Evolutionary conservation across 371 early-diverging fungal species (phyloP).

Genomic region (Syncephalis fuscata): DNA sequence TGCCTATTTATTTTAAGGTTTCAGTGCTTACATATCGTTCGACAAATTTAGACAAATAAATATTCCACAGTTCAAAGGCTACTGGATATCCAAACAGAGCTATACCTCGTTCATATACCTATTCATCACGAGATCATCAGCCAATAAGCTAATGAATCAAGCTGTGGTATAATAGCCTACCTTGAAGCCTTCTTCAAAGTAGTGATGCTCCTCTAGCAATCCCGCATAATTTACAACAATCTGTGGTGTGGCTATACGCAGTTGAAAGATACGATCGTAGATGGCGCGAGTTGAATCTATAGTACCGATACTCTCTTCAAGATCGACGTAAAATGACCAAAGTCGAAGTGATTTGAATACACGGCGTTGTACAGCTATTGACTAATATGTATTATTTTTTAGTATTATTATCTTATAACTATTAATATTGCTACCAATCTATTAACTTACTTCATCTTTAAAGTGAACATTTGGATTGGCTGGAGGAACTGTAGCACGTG

Average conservation of each 20-base stretch:
- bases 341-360: constrained; percentile 79
- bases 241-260: constrained; percentile 90
- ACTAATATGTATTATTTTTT: constrained; percentile 7
- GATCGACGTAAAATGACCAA: constrained; percentile 89
- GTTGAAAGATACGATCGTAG: constrained; percentile 84
- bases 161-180: too few relatives aligned
- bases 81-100: constrained; percentile 90
- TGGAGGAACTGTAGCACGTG: constrained; percentile 55
- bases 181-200: constrained; percentile 88
- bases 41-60: constrained; percentile 81
- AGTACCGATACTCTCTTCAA: constrained; percentile 84
- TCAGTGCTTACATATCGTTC: constrained; percentile 48
- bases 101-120: constrained; percentile 90
- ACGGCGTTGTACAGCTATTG: constrained; percentile 59
- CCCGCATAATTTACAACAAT: constrained; percentile 84
- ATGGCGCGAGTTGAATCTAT: constrained; percentile 68
- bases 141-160: background rate
- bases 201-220: constrained; percentile 76
- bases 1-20: background rate
- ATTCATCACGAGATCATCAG: background rate
- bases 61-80: constrained; percentile 94
- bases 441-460: constrained; percentile 25
- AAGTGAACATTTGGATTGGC: constrained; percentile 27
- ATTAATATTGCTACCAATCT: background rate
- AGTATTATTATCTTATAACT: background rate